Base-by-base conservation (phyloP, 371 early-diverging fungal species). In the Saksenaea oblongispora region DNA sequence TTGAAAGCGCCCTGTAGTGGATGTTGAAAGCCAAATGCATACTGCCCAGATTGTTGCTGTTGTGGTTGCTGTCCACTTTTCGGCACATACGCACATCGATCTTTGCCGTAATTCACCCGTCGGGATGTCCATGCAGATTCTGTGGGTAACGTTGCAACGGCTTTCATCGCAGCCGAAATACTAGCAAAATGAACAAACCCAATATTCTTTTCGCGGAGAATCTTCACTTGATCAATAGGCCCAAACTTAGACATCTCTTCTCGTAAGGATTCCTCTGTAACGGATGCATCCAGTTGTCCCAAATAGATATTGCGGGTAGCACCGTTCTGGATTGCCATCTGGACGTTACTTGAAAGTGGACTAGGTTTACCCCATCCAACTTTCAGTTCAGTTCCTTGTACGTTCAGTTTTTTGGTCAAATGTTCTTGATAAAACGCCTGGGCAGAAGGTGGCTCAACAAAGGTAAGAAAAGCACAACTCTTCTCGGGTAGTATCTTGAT, bases 281-380 rank as follows among this genome's bases (percentile, higher is more conserved):
- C 42, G 11, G 65, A 39, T 0, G 78, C 82, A 66, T 89, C 89
- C 17, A 90, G 58, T 28, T 76, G 75, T 13, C 93, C 91, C 28
- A 94, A 57, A 71, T 85, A 93, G 14, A 94, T 90, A 68, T 84
- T 87, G 5, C 93, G 87, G 7, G 89, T 81, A 18, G 91, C 92
- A 24, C 91, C 91, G 18, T 78, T 71, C 27, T 75, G 71, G 13
- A 89, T 80, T 13, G 86, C 88, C 27, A 80, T 42, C 11, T 75
- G 71, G 24, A 87, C 67, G 15, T 66, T 57, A 14, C 64, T 31
- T 2, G 86, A 82, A 2, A 87, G 62, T 3, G 75, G 56, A 7
- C 82, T 78, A 10, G 87, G 75, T 64, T 90, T 90, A 14, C 93
- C 92, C 89, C 91, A 93, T 7, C 91, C 90, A 22, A 92, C 76